These are phyloP conservation scores for Annulohypoxylon maeteangense DNA, from an alignment of 495 filamentous ascomycete species.

Conservation along the genomic window DNA sequence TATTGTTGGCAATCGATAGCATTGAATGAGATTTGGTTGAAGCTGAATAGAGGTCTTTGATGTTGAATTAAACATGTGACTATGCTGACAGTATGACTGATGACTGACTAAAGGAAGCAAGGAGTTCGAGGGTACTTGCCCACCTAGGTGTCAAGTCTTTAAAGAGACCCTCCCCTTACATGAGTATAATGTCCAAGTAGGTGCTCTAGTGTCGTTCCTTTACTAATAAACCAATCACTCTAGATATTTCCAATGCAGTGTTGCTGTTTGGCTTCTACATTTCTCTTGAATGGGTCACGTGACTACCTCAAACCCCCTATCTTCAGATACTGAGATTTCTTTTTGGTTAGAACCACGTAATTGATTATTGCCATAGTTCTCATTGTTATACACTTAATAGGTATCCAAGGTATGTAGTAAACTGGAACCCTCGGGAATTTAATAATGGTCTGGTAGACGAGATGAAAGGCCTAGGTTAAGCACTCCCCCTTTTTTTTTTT, in stretches of 20 bases:
- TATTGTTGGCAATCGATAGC: constrained; percentile 20
- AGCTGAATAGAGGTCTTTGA: not conserved
- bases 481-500: too few relatives aligned
- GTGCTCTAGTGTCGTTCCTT: too few relatives aligned
- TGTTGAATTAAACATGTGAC: not conserved
- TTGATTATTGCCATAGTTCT: too few relatives aligned
- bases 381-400: too few relatives aligned
- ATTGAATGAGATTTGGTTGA: constrained; percentile 31
- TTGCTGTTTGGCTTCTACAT: not conserved
- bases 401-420: too few relatives aligned
- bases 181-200: not conserved
- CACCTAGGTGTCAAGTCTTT: not conserved
- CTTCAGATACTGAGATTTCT: not conserved
- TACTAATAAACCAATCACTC: not conserved
- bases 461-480: too few relatives aligned
- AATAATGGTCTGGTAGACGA: too few relatives aligned
- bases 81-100: not conserved
- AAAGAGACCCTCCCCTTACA: not conserved
- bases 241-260: not conserved
- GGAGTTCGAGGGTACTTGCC: not conserved
- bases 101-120: not conserved
- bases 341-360: too few relatives aligned
- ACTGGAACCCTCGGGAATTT: too few relatives aligned
- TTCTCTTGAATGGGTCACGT: not conserved
- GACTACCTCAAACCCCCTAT: not conserved